Base-by-base conservation (phyloP, 768 basidiomycete species). In the Mycena kentingensis region DNA sequence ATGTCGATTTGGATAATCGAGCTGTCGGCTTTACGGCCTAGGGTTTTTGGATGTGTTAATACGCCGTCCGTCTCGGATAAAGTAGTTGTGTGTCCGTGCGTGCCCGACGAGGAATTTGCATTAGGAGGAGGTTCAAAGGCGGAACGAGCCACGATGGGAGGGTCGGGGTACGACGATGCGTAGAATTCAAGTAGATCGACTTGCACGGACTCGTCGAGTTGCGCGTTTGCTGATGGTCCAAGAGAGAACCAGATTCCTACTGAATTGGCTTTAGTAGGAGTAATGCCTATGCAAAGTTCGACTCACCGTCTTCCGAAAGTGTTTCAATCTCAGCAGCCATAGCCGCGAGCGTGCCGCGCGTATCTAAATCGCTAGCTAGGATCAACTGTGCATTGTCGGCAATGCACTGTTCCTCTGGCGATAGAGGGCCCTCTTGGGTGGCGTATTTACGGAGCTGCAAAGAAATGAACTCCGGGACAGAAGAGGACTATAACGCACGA, bases 401-500 rank as follows among this genome's bases (percentile, higher is more conserved):
- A 4, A 26, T 13, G 22, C 49, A 51, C 15, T 35, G 29, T 27
- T 43, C 49, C 41, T 51, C 49, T 3, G 49, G 31, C 7, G 22
- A 34, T 5, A 51, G 41, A 5, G 22, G 6, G 2, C 49, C 32
- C 5, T 51, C 39, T 19, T 51, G 32, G 10, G 8, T 12, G 4
- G 29, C 49, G 13, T 42, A 42, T 27, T 27, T 42, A 3, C 22
- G 29, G 16, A 44, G 16, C 49, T 43, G 31, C 24, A 5, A 15
- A 51, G 22, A 16, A 18, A 13, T 18, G 3, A 3, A 34, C 5
- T 15, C 3, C 3, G 24, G 10, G 15, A 19, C 25, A 35, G 22
- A 10, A 26, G n/a, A 19, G 36, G 37, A 12, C 13, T 13, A 42
- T 18, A 10, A 53, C 65, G 5, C 31, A 63, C 65, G 39, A 53